Base-by-base conservation (phyloP, 129 eudicot genomes). In the Arctium minus region DNA sequence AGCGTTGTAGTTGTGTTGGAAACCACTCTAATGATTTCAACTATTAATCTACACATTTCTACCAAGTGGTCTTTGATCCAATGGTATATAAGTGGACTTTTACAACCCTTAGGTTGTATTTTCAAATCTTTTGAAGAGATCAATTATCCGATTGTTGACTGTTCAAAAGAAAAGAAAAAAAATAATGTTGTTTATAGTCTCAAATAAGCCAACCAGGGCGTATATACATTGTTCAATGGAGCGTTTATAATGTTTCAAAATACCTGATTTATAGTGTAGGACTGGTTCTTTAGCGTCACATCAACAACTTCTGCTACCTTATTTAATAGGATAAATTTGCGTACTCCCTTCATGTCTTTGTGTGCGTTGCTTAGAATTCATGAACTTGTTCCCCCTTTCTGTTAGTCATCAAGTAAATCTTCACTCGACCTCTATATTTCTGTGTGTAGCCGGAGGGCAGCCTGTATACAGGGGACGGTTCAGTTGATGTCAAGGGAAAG, bases 381-480 rank as follows among this genome's bases (percentile, higher is more conserved):
- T 56, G 67, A 56, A 46, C 12, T 46, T 12, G 56, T 50, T 11
- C 15, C 62, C 6, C 9, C 30, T 30, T 62, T 62, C 29, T 4
- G 69, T n/a, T 17, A 18, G 69, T 62, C 30, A 48, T 48, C 62
- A 56, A 60, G 29, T 27, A 67, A 27, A 67, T 64, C 33, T 64
- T 27, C 1, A 67, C 71, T 15, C 39, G 7, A 36, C n/a, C 32
- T 82, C 37, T 68, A 8, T 36, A 27, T 42, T 37, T 78, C 8
- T 64, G 35, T 77, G 76, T 50, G 48, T 81, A 94, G 98, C 69
- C 72, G 73, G 91, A 86, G 76, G 84, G 71, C 71, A 85, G 81
- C 79, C 88, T 73, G 33, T 90, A 92, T 79, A 94, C 98, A 3
- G 93, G 97, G 81, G 98, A 94, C 76, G 97, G 97, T 75, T 89